Evolutionary conservation across 73 alveolate species (phyloP).

Genomic region (Paramecium octaurelia): DNA sequence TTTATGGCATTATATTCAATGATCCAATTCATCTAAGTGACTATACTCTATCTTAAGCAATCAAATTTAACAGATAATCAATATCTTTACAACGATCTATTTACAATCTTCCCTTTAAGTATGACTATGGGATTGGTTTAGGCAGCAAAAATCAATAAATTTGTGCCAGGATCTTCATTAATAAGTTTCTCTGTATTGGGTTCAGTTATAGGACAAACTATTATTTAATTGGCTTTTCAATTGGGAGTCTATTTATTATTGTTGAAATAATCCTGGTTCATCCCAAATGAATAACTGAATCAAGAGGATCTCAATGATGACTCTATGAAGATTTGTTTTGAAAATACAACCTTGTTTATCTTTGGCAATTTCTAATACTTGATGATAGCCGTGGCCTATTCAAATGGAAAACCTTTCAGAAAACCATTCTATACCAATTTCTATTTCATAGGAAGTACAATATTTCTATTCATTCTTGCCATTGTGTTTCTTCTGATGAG

Average conservation of each 20-base stretch:
- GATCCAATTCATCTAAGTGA: constrained; percentile 88
- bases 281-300: constrained; percentile 23
- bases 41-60: constrained; percentile 73
- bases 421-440: constrained; percentile 86
- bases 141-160: constrained; percentile 67
- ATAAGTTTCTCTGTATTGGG: constrained; percentile 46
- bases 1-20: constrained; percentile 93
- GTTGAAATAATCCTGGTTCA: constrained; percentile 16
- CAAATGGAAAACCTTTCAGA: constrained; percentile 94
- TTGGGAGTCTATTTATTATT: not conserved
- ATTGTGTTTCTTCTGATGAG: not conserved
- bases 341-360: constrained; percentile 69
- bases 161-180: constrained; percentile 55
- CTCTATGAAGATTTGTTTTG: constrained; percentile 34
- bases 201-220: constrained; percentile 57
- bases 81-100: constrained; percentile 89
- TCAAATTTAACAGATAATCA: constrained; percentile 86
- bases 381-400: constrained; percentile 79
- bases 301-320: constrained; percentile 45
- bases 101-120: constrained; percentile 85
- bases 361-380: constrained; percentile 85
- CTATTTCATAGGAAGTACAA: constrained; percentile 60
- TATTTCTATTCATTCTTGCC: not conserved
- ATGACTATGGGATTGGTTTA: constrained; percentile 90
- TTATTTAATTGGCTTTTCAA: constrained; percentile 41